Base-by-base conservation (phyloP, 2,329 filamentous ascomycete species). In the Paracorniculantispora psalliotae region DNA sequence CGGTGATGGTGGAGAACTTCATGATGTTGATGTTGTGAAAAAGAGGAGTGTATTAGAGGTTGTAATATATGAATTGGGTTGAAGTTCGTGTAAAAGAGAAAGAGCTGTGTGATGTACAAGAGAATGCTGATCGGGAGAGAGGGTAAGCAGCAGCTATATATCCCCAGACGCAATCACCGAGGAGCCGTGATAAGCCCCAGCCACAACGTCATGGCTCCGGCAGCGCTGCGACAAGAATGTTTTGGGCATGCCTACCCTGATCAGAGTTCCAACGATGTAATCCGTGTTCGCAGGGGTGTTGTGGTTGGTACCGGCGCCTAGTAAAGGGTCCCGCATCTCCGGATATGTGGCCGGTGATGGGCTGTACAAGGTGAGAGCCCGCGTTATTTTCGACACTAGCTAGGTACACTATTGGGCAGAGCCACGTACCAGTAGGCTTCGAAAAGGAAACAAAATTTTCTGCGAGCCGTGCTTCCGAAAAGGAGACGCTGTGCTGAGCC, bases 1-100 rank as follows among this genome's bases (percentile, higher is more conserved):
- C 39, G 41, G 28, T 4, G 39, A 47, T 9, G 57, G 66, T 63
- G 61, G 56, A 47, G 48, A 66, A 61, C 63, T 70, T 67, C 71
- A 73, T 72, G 43, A 43, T 62, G 63, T 39, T 35, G 35, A n/a
- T 19, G 46, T 25, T 46, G 50, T 50, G 17, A 7, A 25, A 21
- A 15, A 19, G 26, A 28, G 21, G 23, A 26, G n/a, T 7, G 25
- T 3, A 23, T 28, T 17, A 26, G 44, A 4, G 44, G 23, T n/a
- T n/a, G n/a, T 26, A 44, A 44, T 30, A 19, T 10, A n/a, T 21
- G 6, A n/a, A 23, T 30, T 48, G 23, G 17, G 13, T 19, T 19
- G 9, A 30, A 28, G 10, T 26, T n/a, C 10, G 19, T 25, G 37
- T 30, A 15, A 5, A 4, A 28, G 6, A 1, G 4, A 15, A 12